These are phyloP conservation scores for Phytophthora europaea DNA, from an alignment of 352 stramenopile species.

Conservation along the genomic window DNA sequence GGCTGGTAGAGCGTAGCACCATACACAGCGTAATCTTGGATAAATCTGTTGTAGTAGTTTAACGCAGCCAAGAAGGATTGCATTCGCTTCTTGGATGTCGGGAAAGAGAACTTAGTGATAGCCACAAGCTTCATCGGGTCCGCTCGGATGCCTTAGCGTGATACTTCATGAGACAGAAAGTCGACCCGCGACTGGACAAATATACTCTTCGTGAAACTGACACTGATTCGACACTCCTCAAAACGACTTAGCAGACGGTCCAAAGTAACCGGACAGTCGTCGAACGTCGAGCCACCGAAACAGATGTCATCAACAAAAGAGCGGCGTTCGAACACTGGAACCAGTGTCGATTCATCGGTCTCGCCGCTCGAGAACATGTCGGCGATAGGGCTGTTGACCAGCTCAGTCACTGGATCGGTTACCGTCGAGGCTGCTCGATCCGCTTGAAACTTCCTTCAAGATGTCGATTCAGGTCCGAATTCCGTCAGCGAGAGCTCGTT, in stretches of 20 bases:
- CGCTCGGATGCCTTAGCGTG: constrained; percentile 9
- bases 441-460: not conserved
- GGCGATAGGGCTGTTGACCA: not conserved
- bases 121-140: constrained; percentile 19
- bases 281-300: constrained; percentile 2
- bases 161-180: constrained; percentile 29
- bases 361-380: constrained; percentile 7
- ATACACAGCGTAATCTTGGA: constrained; percentile 33
- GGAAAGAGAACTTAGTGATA: constrained; percentile 17
- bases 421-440: not conserved
- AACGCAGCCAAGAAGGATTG: constrained; percentile 32
- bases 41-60: constrained; percentile 43
- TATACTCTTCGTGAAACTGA: constrained; percentile 36
- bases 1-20: constrained; percentile 28
- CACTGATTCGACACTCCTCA: constrained; percentile 27
- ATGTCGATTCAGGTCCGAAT: not conserved
- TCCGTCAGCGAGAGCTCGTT: not conserved
- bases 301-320: constrained; percentile 28
- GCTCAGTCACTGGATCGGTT: not conserved
- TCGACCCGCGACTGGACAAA: constrained; percentile 18
- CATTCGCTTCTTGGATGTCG: constrained; percentile 22
- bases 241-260: constrained; percentile 19
- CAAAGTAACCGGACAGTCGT: constrained; percentile 4
- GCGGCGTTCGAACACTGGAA: constrained; percentile 2
- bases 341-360: not conserved